Evolutionary conservation across 192 early-diverging fungal species (phyloP).

Genomic region (Entophlyctis luteolus): DNA sequence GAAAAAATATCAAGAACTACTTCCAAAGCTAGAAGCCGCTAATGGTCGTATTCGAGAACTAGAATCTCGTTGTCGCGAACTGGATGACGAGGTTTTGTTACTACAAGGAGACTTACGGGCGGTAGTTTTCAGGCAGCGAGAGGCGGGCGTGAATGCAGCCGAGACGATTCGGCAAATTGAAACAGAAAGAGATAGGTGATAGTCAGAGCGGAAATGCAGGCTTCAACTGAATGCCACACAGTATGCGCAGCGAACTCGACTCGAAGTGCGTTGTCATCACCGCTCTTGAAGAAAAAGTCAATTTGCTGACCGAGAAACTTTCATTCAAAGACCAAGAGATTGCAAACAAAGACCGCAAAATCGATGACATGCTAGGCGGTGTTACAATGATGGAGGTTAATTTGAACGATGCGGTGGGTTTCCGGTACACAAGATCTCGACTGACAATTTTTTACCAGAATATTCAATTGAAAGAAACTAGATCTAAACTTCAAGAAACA

Average conservation of each 20-base stretch:
- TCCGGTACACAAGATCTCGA: not conserved
- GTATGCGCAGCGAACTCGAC: slow-evolving; percentile 8
- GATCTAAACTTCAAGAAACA: slow-evolving; percentile 27
- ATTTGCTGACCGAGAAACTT: slow-evolving; percentile 5
- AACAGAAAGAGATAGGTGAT: slow-evolving; percentile 34
- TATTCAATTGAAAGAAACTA: slow-evolving; percentile 25
- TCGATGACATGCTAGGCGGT: not conserved
- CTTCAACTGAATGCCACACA: not conserved
- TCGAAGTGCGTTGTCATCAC: not conserved
- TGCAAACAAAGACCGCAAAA: slow-evolving; percentile 9
- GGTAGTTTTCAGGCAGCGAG: slow-evolving; percentile 29
- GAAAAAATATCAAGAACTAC: not conserved
- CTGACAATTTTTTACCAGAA: not conserved
- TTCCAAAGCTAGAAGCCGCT: not conserved
- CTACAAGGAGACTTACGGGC: slow-evolving; percentile 39
- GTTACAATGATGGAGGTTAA: slow-evolving; percentile 25
- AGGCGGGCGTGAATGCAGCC: slow-evolving; percentile 26
- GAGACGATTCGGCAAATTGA: slow-evolving; percentile 39
- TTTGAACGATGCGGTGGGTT: slow-evolving; percentile 19
- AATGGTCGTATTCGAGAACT: not conserved
- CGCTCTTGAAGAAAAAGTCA: slow-evolving; percentile 22
- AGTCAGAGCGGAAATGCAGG: slow-evolving; percentile 5
- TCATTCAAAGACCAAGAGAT: slow-evolving; percentile 11
- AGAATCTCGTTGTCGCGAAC: slow-evolving; percentile 17
- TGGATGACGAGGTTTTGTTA: slow-evolving; percentile 33